Evolutionary conservation across 1,284 basidiomycete species (phyloP).

Genomic region (Cystobasidium sp.): DNA sequence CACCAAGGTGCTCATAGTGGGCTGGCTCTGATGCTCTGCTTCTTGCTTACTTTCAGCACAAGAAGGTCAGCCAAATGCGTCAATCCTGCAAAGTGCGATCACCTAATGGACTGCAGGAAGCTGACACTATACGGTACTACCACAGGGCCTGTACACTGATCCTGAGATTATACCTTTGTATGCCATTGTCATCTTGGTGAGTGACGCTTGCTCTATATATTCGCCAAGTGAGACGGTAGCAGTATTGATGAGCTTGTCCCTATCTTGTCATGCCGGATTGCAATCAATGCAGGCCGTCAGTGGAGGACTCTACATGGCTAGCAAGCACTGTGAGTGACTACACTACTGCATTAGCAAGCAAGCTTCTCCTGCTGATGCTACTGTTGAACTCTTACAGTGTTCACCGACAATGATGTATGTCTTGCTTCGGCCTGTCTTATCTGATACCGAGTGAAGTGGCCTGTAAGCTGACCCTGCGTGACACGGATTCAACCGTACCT

Average conservation of each 20-base stretch:
- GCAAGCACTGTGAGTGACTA: constrained; percentile 35
- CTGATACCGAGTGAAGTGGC: neutral
- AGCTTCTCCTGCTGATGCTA: too few species aligned
- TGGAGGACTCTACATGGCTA: constrained; percentile 21
- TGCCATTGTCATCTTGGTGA: constrained; percentile 30
- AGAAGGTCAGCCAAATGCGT: too few species aligned
- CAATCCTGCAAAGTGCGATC: neutral
- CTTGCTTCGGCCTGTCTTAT: neutral
- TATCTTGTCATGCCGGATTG: neutral
- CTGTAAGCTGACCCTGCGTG: neutral
- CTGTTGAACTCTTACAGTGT: constrained; percentile 2
- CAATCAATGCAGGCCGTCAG: constrained; percentile 16
- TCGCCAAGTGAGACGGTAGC: neutral
- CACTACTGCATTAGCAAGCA: too few species aligned
- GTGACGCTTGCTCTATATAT: neutral
- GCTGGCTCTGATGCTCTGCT: too few species aligned
- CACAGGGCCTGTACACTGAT: constrained; percentile 18
- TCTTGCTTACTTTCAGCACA: too few species aligned
- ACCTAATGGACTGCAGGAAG: neutral
- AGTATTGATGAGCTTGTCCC: neutral
- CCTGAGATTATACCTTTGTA: constrained; percentile 37
- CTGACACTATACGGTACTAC: neutral
- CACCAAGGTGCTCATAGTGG: too few species aligned
- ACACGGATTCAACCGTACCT: neutral
- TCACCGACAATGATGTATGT: constrained; percentile 39